Evolutionary conservation across 192 early-diverging fungal species (phyloP), one percentile per base, ranked within the genome.

Genomic region (Backusella psychrophila): DNA sequence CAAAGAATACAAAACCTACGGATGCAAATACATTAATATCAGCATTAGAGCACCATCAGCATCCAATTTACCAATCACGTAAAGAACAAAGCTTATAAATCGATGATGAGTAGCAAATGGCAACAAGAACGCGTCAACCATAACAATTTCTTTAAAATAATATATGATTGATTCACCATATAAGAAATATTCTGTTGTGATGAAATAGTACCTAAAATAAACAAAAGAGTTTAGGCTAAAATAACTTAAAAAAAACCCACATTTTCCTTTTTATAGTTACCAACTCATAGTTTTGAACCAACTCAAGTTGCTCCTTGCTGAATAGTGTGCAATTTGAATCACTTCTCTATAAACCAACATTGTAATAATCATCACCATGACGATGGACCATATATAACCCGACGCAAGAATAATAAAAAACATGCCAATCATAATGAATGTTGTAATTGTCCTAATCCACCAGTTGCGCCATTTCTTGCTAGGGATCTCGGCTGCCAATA

Each of bases 221-320:
- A 33, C 14, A 6, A 39, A 14, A 21, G 21, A 1, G 35, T 31
- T 19, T 65, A 9, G 33, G 19, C 35, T 72, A 17, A 44, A 19
- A 44, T 31, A 44, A 5, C 23, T 8, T 1, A 36, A 6, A 56
- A 66, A 23, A 39, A 6, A 56, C 63, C 1, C 9, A 59, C 17
- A 19, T 33, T 31, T 21, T 2, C 5, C 33, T 17, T 26, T n/a
- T 9, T 44, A 26, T 6, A 49, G 75, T 19, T 85, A 89, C 93
- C 94, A 97, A 81, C 96, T 96, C 89, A 97, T 87, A 6, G 95
- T 90, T 39, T 93, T 89, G 80, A 95, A 93, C 96, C 96, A 99
- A 6, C 95, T 94, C 71, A 99, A 80, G 66, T 92, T 93, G 71
- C 94, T 91, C 71, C 91, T 93, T 76, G 92, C 93, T 21, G 94